These are phyloP conservation scores for Lipomyces sp. DNA, from an alignment of 805 yeast species.

Conservation along the genomic window DNA sequence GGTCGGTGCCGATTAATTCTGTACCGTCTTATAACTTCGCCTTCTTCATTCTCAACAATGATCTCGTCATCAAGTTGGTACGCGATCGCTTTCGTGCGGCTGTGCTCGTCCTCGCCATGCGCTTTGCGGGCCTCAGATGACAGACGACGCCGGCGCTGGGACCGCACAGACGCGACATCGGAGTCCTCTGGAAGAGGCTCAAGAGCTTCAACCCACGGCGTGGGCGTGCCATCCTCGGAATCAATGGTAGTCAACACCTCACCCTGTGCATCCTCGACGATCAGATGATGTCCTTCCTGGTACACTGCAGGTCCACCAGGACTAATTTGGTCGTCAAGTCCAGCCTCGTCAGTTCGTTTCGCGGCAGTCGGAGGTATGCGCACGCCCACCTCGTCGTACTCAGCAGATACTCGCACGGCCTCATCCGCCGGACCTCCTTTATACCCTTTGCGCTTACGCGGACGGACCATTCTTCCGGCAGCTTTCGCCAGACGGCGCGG, in stretches of 20 bases:
- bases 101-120: constrained; percentile 5
- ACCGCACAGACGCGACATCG: not conserved
- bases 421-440: constrained; percentile 3
- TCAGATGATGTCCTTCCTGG: constrained; percentile 70
- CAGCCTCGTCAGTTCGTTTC: constrained; percentile 29
- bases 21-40: constrained; percentile 86
- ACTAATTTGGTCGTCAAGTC: constrained; percentile 28
- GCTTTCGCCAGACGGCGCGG: constrained; percentile 33
- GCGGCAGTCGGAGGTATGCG: constrained; percentile 15
- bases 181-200: constrained; percentile 1
- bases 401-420: constrained; percentile 2
- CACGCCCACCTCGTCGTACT: constrained; percentile 25
- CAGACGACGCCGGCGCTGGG: constrained; percentile 5
- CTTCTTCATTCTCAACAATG: constrained; percentile 86
- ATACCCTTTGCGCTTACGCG: constrained; percentile 10
- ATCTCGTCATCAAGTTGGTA: constrained; percentile 78
- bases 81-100: constrained; percentile 58
- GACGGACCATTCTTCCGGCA: constrained; percentile 33
- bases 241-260: constrained; percentile 62
- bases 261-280: constrained; percentile 84
- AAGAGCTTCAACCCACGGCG: constrained; percentile 21
- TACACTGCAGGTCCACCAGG: constrained; percentile 50
- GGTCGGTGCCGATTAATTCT: constrained; percentile 63
- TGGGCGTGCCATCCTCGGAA: constrained; percentile 27
- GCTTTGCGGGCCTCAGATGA: not conserved